A percentile compares a stretch with the other conserved stretches of the same genome.
phyloP scores from a whole-genome alignment of 305 asterid species.

The Solanum hybrid region DNA sequence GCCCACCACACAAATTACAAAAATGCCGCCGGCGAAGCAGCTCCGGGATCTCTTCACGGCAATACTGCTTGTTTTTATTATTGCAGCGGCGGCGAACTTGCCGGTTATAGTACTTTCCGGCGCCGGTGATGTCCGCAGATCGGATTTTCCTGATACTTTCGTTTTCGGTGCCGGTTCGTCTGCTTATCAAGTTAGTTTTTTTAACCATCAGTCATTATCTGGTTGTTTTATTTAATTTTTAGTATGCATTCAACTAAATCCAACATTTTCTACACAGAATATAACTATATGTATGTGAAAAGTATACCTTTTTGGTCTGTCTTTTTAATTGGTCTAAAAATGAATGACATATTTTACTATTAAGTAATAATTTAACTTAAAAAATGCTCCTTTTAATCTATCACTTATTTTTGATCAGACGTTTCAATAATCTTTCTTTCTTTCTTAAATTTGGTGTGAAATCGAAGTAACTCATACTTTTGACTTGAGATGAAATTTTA shows the following conservation, averaged over 20 bases:
- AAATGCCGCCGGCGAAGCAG: background rate
- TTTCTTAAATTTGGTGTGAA: too few relatives aligned
- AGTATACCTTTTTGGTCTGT: background rate
- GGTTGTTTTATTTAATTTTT: background rate
- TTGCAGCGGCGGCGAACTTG: background rate
- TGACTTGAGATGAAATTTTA: too few relatives aligned
- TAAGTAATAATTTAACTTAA: too few relatives aligned
- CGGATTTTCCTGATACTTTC: conserved; percentile 18
- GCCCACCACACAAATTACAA: background rate
- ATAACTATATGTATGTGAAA: background rate
- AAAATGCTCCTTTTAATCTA: too few relatives aligned
- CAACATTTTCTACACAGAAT: background rate
- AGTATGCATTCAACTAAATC: background rate
- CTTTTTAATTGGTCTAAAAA: background rate
- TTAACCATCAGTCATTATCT: background rate
- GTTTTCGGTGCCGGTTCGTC: conserved; percentile 23
- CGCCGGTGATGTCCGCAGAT: conserved; percentile 5
- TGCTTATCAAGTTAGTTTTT: conserved; percentile 17
- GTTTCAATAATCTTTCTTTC: too few relatives aligned
- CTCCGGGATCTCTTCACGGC: background rate
- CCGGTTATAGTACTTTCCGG: background rate
- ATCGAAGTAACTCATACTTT: background rate
- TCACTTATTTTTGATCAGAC: too few relatives aligned
- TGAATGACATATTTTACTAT: too few relatives aligned
- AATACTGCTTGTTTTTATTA: background rate